A percentile compares a stretch with the other conserved stretches of the same genome.
These are phyloP conservation scores for Apiospora phragmitis DNA, from an alignment of 2,329 filamentous ascomycete species.

Conservation along the genomic window DNA sequence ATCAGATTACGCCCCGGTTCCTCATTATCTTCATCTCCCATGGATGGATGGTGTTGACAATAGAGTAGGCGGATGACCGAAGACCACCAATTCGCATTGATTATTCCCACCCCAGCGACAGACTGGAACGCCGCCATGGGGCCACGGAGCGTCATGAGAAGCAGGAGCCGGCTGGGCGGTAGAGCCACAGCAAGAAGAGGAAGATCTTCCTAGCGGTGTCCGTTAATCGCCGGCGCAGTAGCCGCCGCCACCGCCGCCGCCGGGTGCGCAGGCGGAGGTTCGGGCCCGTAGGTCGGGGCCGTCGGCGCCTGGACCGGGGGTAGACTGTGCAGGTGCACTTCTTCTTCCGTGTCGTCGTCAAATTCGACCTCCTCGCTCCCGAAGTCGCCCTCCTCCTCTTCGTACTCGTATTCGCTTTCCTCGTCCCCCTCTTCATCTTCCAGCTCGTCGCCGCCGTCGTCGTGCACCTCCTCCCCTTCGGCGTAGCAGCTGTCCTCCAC, in stretches of 20 bases:
- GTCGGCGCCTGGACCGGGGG: not conserved
- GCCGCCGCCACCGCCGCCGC: not conserved
- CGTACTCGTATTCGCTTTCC: constrained; percentile 62
- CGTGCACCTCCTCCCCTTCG: constrained; percentile 58
- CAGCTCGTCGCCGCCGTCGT: constrained; percentile 58
- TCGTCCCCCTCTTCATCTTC: constrained; percentile 65
- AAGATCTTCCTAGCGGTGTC: constrained; percentile 15
- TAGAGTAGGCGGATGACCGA: not conserved
- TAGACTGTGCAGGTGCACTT: not conserved
- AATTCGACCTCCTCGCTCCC: not conserved
- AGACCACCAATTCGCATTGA: not conserved
- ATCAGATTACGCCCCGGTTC: not conserved
- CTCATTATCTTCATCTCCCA: not conserved
- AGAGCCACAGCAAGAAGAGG: not conserved
- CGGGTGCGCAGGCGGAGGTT: constrained; percentile 11
- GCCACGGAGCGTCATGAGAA: not conserved
- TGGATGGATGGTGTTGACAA: not conserved
- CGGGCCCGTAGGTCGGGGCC: constrained; percentile 13
- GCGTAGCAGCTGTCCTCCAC: constrained; percentile 61
- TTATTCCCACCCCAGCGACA: not conserved
- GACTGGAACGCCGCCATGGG: not conserved
- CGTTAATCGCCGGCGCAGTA: constrained; percentile 13
- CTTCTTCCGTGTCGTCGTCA: not conserved
- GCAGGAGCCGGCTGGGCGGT: not conserved
- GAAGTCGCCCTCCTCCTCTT: constrained; percentile 59